phyloP scores from a whole-genome alignment of 495 filamentous ascomycete species.

The Xylaria flabelliformis region DNA sequence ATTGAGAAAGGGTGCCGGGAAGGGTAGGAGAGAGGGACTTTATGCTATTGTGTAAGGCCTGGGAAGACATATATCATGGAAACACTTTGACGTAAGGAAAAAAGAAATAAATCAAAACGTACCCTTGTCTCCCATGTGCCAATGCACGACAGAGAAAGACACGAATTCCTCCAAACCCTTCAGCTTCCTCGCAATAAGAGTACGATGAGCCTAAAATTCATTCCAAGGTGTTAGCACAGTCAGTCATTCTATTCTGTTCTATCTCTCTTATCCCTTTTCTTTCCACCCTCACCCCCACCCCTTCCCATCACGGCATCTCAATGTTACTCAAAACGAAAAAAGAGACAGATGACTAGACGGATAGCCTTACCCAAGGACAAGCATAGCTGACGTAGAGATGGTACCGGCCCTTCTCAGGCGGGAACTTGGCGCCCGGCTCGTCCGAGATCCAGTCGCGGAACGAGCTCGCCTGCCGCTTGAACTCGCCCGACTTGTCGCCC shows the following conservation, averaged over 20 bases:
- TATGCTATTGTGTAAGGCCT: too few relatives aligned
- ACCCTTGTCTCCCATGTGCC: conserved; percentile 64
- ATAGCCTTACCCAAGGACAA: conserved; percentile 71
- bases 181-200: conserved; percentile 74
- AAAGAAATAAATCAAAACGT: background rate
- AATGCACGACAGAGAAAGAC: conserved; percentile 71
- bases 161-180: conserved; percentile 81
- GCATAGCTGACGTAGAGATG: conserved; percentile 77
- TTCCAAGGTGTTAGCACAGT: conserved; percentile 12
- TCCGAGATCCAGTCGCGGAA: conserved; percentile 76
- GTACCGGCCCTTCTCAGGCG: conserved; percentile 76
- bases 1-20: too few relatives aligned
- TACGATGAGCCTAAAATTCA: conserved; percentile 65
- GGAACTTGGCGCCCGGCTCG: conserved; percentile 65
- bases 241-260: background rate
- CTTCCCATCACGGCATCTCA: background rate
- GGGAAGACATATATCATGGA: too few relatives aligned
- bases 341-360: background rate
- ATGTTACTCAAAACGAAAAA: background rate
- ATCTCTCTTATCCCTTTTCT: background rate
- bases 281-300: background rate
- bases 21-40: too few relatives aligned
- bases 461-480: conserved; percentile 76
- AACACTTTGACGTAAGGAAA: background rate
- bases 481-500: conserved; percentile 80